These are phyloP conservation scores for Pleodorina starrii DNA, from an alignment of 139 green algal species.

Conservation along the genomic window DNA sequence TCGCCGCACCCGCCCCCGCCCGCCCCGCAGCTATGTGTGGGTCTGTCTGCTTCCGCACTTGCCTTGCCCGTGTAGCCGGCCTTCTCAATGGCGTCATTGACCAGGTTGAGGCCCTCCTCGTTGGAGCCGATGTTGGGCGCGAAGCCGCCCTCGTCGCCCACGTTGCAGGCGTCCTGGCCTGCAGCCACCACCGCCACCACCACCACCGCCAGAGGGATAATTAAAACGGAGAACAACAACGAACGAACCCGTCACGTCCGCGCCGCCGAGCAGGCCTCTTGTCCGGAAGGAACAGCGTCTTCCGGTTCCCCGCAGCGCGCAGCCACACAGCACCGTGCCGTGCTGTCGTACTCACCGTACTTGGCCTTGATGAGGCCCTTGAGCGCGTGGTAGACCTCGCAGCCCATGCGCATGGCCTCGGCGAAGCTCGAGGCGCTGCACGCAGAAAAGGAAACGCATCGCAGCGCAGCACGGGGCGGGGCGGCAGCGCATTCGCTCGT, in stretches of 20 bases:
- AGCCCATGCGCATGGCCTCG: slow-evolving; percentile 96
- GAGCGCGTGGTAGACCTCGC: slow-evolving; percentile 98
- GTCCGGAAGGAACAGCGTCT: no score
- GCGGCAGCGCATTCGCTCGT: no score
- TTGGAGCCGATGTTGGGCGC: slow-evolving; percentile 97
- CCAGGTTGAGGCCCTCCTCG: slow-evolving; percentile 94
- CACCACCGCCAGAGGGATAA: no score
- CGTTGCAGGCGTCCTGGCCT: slow-evolving; percentile 97
- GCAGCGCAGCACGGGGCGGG: no score
- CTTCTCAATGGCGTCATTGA: slow-evolving; percentile 95
- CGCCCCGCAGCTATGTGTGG: neutral
- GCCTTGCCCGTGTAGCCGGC: slow-evolving; percentile 92
- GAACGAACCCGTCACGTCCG: no score
- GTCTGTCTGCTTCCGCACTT: neutral
- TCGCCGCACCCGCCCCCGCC: no score
- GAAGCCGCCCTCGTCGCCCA: slow-evolving; percentile 99
- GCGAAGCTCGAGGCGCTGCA: slow-evolving; percentile 86
- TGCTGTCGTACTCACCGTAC: slow-evolving; percentile 81
- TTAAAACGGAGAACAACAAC: no score
- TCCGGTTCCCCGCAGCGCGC: no score
- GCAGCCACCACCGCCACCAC: no score
- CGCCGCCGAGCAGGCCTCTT: no score
- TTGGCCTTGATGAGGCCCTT: slow-evolving; percentile 99
- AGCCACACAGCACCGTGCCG: no score
- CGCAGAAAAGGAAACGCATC: neutral